A percentile compares a stretch with the other conserved stretches of the same genome.
These are phyloP conservation scores for Thamnidium elegans DNA, from an alignment of 192 early-diverging fungal species.

Conservation along the genomic window DNA sequence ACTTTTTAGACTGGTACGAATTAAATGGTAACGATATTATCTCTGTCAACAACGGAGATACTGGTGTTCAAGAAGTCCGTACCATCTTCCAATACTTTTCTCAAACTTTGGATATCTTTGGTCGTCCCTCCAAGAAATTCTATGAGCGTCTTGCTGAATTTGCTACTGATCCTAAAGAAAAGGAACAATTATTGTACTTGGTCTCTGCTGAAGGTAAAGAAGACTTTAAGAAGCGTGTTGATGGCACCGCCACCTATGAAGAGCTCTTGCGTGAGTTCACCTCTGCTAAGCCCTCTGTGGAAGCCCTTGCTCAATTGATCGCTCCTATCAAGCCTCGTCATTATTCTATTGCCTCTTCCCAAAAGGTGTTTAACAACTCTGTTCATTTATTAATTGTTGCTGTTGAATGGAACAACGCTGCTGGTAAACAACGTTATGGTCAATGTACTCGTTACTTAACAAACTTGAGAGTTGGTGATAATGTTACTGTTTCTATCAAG, in stretches of 20 bases:
- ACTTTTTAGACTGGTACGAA: conserved; percentile 75
- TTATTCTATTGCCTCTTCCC: conserved; percentile 96
- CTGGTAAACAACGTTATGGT: conserved; percentile 70
- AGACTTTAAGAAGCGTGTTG: conserved; percentile 77
- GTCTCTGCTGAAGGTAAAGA: conserved; percentile 69
- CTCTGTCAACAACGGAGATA: conserved; percentile 49
- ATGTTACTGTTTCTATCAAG: conserved; percentile 87
- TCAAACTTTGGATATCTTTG: conserved; percentile 88
- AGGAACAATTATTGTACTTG: conserved; percentile 61
- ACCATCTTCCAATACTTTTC: conserved; percentile 77
- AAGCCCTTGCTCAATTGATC: conserved; percentile 70
- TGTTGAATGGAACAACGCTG: conserved; percentile 79
- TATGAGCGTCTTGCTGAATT: conserved; percentile 76
- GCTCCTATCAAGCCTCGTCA: conserved; percentile 92
- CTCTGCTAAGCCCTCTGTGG: conserved; percentile 71
- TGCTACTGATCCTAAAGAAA: conserved; percentile 68
- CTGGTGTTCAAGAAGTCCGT: conserved; percentile 62
- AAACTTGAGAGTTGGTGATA: conserved; percentile 61
- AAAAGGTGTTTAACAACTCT: conserved; percentile 80
- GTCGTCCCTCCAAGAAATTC: conserved; percentile 92
- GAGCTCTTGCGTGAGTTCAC: conserved; percentile 86
- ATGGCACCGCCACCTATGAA: conserved; percentile 82
- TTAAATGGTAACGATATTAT: conserved; percentile 66
- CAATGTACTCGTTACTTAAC: conserved; percentile 91
- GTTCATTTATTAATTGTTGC: conserved; percentile 92